Conservation (phyloP, 768 basidiomycete species). For the Chiua virens region DNA sequence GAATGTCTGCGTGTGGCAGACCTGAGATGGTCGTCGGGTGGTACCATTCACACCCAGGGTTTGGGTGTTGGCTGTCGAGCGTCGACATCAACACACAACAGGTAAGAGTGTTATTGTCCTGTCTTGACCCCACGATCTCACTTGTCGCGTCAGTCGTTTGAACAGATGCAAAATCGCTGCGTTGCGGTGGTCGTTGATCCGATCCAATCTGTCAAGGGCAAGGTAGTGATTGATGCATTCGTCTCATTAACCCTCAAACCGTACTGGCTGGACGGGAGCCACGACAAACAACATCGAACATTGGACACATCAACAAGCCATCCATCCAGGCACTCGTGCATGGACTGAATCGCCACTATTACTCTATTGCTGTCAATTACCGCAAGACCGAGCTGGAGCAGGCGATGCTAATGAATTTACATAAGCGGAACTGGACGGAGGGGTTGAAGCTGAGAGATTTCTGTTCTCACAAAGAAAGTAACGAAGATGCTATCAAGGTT, state of each 20-base stretch:
- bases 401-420: slow-evolving; percentile 97
- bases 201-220: slow-evolving; percentile 97
- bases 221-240: slow-evolving; percentile 98
- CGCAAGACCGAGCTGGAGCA: slow-evolving; percentile 98
- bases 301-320: slow-evolving; percentile 99
- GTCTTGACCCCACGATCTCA: slow-evolving; percentile 10
- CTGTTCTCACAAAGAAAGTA: slow-evolving; percentile 79
- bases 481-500: slow-evolving; percentile 95
- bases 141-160: slow-evolving; percentile 73
- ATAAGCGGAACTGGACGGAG: slow-evolving; percentile 99
- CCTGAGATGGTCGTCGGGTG: slow-evolving; percentile 99
- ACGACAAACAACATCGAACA: slow-evolving; percentile 96
- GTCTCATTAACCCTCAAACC: slow-evolving; percentile 89
- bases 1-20: slow-evolving; percentile 36
- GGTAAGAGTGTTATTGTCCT: slow-evolving; percentile 38
- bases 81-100: slow-evolving; percentile 99
- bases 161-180: slow-evolving; percentile 87
- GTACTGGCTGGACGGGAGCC: slow-evolving; percentile 93
- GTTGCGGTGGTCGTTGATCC: slow-evolving; percentile 98
- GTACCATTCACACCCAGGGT: slow-evolving; percentile 99
- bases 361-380: slow-evolving; percentile 96
- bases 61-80: slow-evolving; percentile 98
- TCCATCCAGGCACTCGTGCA: slow-evolving; percentile 98
- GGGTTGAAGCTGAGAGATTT: slow-evolving; percentile 92
- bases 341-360: slow-evolving; percentile 96